Evolutionary conservation across 371 early-diverging fungal species (phyloP), one percentile per base, ranked within the genome.

Genomic region (Smittium culicis): DNA sequence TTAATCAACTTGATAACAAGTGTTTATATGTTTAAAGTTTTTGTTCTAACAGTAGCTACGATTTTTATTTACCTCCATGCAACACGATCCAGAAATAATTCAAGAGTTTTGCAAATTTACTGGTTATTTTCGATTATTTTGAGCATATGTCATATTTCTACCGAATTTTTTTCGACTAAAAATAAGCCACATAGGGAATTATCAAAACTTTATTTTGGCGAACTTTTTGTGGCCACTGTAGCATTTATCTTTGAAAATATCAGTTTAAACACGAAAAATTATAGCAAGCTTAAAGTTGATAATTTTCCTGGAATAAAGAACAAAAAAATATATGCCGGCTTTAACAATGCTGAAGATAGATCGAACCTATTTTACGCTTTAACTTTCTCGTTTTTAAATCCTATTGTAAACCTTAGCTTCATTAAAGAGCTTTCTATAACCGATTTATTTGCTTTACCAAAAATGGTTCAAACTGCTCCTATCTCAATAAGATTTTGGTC

Each of bases 321-420:
- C 35, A 1, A 61, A 17, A 32, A 56, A 59, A 28, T 34, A n/a
- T 29, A 34, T 24, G 67, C 65, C 55, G 54, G n/a, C n/a, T n/a
- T n/a, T n/a, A n/a, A 54, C 68, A 74, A 72, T 66, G 92, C 91
- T 1, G 96, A 96, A 70, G 86, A 83, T 27, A 82, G 79, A 14
- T 87, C 93, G 45, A 91, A 91, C 70, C 84, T 97, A 35, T 93
- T 93, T 70, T 87, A 90, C 16, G 78, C 82, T 35, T 73, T 93
- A 8, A 84, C 88, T 0, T 97, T 96, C 74, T 78, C 83, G 54
- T 97, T 96, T 96, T 89, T 97, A 86, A 86, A 88, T 34, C 85
- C 85, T 3, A 70, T 96, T 71, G 88, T 97, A 82, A 86, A 86
- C 63, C 75, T 86, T 28, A 96, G 96, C 1, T 85, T 83, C 68